phyloP scores from a whole-genome alignment of 1,284 basidiomycete genomes.

The Ceratobasidium sp. region DNA sequence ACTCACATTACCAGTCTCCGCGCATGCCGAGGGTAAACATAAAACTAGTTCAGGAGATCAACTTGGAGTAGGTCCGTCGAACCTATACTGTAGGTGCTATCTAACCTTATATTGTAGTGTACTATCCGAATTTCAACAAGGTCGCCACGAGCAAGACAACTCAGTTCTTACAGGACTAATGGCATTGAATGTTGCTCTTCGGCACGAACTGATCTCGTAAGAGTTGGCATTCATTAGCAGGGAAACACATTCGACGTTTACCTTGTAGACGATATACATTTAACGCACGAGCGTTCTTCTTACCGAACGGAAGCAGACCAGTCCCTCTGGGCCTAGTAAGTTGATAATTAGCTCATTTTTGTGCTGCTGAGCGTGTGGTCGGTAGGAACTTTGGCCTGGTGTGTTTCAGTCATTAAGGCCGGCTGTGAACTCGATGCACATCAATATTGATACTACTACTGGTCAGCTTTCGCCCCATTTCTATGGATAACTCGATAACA shows the following conservation, averaged over 20 bases:
- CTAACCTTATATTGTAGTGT: slow-evolving; percentile 60
- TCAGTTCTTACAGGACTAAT: slow-evolving; percentile 76
- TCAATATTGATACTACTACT: slow-evolving; percentile 82
- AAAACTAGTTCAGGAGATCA: slow-evolving; percentile 71
- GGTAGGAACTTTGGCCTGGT: slow-evolving; percentile 37
- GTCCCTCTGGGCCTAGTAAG: slow-evolving; percentile 72
- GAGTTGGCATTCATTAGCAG: slow-evolving; percentile 30
- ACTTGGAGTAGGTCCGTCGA: slow-evolving; percentile 69
- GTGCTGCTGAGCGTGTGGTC: neutral
- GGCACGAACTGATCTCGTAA: slow-evolving; percentile 73
- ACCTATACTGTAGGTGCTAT: neutral
- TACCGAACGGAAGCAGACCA: slow-evolving; percentile 66
- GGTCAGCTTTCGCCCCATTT: slow-evolving; percentile 54
- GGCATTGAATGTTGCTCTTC: slow-evolving; percentile 77
- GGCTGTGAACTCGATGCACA: slow-evolving; percentile 70
- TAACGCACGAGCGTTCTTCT: slow-evolving; percentile 81
- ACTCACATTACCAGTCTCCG: slow-evolving; percentile 33
- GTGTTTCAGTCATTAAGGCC: slow-evolving; percentile 64
- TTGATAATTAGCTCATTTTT: too few relatives aligned
- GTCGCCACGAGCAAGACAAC: slow-evolving; percentile 75
- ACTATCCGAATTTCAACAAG: slow-evolving; percentile 69
- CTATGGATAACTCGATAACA: neutral
- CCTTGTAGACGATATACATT: slow-evolving; percentile 66
- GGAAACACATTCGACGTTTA: neutral
- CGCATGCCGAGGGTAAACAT: slow-evolving; percentile 57